A percentile compares a stretch with the other conserved stretches of the same genome.
Evolutionary conservation across 306 rosid species (phyloP).

Genomic region (Psophocarpus tetragonolobus): DNA sequence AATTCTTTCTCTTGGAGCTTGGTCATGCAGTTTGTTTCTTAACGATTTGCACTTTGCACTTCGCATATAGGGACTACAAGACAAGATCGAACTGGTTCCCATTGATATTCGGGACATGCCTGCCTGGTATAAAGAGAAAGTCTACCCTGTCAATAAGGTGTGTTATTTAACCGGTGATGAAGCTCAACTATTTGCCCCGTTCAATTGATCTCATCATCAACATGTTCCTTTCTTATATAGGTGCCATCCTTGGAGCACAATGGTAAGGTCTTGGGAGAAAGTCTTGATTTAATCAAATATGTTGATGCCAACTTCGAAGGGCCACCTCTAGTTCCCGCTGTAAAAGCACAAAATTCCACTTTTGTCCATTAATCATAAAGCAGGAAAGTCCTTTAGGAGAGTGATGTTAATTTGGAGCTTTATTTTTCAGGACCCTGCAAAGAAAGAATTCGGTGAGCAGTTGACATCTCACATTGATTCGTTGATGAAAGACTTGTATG

Average conservation of each 20-base stretch:
- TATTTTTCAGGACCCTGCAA: constrained; percentile 50
- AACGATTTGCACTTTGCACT: neutral
- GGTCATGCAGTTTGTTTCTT: neutral
- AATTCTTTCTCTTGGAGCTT: neutral
- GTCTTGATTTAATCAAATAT: constrained; percentile 68
- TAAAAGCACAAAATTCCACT: constrained; percentile 18
- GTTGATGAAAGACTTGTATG: constrained; percentile 16
- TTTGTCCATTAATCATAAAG: neutral
- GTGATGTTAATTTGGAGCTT: neutral
- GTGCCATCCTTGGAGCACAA: constrained; percentile 74
- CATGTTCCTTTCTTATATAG: constrained; percentile 26
- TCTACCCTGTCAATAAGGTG: constrained; percentile 63
- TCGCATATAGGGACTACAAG: constrained; percentile 54
- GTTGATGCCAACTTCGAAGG: constrained; percentile 48
- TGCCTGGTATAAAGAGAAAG: constrained; percentile 74
- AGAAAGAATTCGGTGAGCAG: constrained; percentile 49
- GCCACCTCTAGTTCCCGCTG: constrained; percentile 52
- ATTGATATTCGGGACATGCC: constrained; percentile 51
- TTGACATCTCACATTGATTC: constrained; percentile 40
- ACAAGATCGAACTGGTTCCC: constrained; percentile 56
- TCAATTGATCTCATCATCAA: neutral
- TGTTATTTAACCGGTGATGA: neutral
- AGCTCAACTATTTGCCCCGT: neutral
- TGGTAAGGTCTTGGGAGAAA: constrained; percentile 66
- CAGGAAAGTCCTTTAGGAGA: neutral